Percentiles rank a stretch among this genome's conserved stretches.
Conservation (phyloP, 1,284 basidiomycete genomes). For the Ustilago xerochloae region DNA sequence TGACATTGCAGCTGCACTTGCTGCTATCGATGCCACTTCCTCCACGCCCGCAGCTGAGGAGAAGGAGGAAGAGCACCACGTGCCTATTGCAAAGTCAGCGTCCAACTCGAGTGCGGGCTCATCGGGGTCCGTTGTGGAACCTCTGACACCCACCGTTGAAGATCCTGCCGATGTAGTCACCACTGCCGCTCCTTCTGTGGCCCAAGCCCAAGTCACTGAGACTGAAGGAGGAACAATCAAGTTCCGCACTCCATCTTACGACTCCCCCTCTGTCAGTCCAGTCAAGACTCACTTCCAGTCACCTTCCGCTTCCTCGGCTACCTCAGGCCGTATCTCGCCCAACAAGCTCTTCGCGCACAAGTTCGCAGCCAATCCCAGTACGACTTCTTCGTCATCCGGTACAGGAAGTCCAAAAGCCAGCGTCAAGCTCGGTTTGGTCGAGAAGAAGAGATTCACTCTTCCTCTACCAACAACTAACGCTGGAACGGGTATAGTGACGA, state of each 20-base stretch:
- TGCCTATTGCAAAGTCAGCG: slow-evolving; percentile 11
- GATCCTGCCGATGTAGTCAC: too few relatives aligned
- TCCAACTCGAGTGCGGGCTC: slow-evolving; percentile 24
- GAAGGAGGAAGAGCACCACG: slow-evolving; percentile 7
- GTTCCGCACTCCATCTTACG: not conserved
- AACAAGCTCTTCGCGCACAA: slow-evolving; percentile 41
- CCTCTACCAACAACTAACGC: slow-evolving; percentile 4
- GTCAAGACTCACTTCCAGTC: slow-evolving; percentile 10
- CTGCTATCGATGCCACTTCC: slow-evolving; percentile 20
- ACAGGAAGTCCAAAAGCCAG: slow-evolving; percentile 3
- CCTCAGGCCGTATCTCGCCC: slow-evolving; percentile 38
- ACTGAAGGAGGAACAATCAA: not conserved
- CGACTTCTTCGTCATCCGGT: not conserved
- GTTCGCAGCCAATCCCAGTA: slow-evolving; percentile 16
- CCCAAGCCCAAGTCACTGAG: not conserved
- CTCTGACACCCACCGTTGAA: slow-evolving; percentile 23
- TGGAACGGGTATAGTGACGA: not conserved
- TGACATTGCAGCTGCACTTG: slow-evolving; percentile 27
- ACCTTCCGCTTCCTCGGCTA: not conserved
- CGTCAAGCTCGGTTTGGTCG: slow-evolving; percentile 27
- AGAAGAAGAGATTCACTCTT: slow-evolving; percentile 48
- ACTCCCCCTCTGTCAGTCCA: not conserved
- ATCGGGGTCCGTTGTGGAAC: slow-evolving; percentile 12
- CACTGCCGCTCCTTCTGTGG: too few relatives aligned
- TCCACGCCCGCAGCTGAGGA: not conserved